Evolutionary conservation across 2,329 filamentous ascomycete genomes (phyloP).

Genomic region (Monilinia polystroma): DNA sequence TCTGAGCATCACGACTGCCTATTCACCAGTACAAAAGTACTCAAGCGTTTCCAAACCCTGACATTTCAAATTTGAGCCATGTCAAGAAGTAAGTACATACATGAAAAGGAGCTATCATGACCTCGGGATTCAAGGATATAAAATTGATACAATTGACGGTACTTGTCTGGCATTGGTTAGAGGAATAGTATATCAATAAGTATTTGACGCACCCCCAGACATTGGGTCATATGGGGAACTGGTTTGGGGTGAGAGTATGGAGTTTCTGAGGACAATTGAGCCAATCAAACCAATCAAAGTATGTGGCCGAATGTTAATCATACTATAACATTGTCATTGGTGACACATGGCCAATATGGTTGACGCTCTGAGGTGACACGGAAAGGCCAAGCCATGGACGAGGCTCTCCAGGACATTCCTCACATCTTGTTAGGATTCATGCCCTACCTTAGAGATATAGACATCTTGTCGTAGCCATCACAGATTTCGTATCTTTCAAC

Average conservation of each 20-base stretch:
- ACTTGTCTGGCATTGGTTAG: not conserved
- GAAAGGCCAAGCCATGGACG: not conserved
- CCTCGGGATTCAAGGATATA: not conserved
- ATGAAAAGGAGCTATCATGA: not conserved
- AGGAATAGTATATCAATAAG: not conserved
- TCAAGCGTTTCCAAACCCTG: not conserved
- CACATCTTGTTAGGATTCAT: not conserved
- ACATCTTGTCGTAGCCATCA: not conserved
- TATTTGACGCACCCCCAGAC: not conserved
- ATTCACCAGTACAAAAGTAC: not conserved
- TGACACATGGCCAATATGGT: not conserved
- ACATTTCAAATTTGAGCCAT: not conserved
- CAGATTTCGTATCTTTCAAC: not conserved
- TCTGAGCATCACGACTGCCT: not conserved
- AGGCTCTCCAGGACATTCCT: not conserved
- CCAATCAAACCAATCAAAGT: not conserved
- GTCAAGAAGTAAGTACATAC: no score
- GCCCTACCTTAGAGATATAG: not conserved
- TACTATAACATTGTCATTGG: not conserved
- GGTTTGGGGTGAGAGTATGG: not conserved
- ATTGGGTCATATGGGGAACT: not conserved
- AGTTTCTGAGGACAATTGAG: not conserved
- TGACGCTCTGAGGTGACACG: not conserved
- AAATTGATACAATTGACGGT: not conserved
- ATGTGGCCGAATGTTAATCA: not conserved